Conservation (phyloP, 2,329 filamentous ascomycete species). For the Stemphylium vesicarium region DNA sequence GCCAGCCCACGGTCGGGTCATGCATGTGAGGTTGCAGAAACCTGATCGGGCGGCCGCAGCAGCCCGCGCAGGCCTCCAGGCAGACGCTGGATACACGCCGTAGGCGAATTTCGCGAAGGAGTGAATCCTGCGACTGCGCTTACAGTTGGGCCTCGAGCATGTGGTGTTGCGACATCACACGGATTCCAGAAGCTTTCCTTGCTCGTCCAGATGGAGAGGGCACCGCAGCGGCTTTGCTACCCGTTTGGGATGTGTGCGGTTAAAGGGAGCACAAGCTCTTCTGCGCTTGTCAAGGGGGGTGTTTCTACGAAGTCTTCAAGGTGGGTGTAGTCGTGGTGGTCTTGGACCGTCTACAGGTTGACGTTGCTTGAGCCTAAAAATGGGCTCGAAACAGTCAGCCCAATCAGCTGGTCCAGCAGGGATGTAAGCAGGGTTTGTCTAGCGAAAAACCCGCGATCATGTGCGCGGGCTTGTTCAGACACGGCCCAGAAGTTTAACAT, state of each 20-base stretch:
- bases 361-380: slow-evolving; percentile 48
- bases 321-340: slow-evolving; percentile 41
- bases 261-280: slow-evolving; percentile 27
- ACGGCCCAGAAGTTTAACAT: slow-evolving; percentile 32
- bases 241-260: slow-evolving; percentile 35
- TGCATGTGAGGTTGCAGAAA: slow-evolving; percentile 28
- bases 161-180: slow-evolving; percentile 33
- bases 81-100: slow-evolving; percentile 21
- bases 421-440: slow-evolving; percentile 36
- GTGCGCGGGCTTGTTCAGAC: slow-evolving; percentile 35
- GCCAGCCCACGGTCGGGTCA: slow-evolving; percentile 33
- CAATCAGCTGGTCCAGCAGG: slow-evolving; percentile 45
- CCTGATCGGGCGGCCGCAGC: slow-evolving; percentile 25
- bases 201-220: slow-evolving; percentile 35
- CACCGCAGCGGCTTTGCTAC: slow-evolving; percentile 43
- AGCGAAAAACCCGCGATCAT: slow-evolving; percentile 34
- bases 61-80: slow-evolving; percentile 15
- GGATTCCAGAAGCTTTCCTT: slow-evolving; percentile 46
- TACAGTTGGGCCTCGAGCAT: slow-evolving; percentile 34
- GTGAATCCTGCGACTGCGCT: slow-evolving; percentile 25
- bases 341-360: slow-evolving; percentile 48
- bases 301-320: slow-evolving; percentile 30
- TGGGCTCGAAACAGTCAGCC: slow-evolving; percentile 38
- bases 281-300: slow-evolving; percentile 31
- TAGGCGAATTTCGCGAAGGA: slow-evolving; percentile 20